Percentiles rank a stretch among this genome's conserved stretches.
These are phyloP conservation scores for Hypoxylon lienhwacheense DNA, from an alignment of 495 filamentous ascomycete genomes.

Conservation along the genomic window DNA sequence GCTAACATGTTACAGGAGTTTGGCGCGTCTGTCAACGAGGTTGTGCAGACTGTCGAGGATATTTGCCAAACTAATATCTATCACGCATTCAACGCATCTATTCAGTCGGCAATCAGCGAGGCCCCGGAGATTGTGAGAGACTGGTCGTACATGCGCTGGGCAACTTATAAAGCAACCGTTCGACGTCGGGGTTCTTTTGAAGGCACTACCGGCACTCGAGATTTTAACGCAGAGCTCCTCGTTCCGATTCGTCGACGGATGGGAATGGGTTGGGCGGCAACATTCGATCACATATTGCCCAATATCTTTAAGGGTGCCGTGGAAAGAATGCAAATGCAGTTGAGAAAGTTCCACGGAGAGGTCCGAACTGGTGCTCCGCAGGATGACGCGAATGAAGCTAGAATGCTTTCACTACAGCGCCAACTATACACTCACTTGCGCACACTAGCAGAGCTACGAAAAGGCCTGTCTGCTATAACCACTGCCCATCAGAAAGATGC, in stretches of 20 bases:
- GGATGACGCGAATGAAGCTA: slow-evolving; percentile 23
- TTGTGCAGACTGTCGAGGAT: no score
- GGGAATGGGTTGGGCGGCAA: slow-evolving; percentile 58
- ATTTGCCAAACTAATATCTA: no score
- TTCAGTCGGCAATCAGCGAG: slow-evolving; percentile 42
- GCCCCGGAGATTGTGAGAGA: slow-evolving; percentile 46
- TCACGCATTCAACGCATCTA: slow-evolving; percentile 42
- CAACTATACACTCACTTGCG: slow-evolving; percentile 52
- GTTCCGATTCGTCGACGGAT: slow-evolving; percentile 58
- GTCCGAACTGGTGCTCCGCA: slow-evolving; percentile 34
- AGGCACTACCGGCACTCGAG: slow-evolving; percentile 42
- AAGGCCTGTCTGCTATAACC: slow-evolving; percentile 39
- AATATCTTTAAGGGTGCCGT: slow-evolving; percentile 26
- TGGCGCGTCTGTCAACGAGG: no score
- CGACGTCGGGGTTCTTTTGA: slow-evolving; percentile 46
- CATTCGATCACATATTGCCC: slow-evolving; percentile 48
- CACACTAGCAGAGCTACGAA: slow-evolving; percentile 42
- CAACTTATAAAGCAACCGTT: slow-evolving; percentile 66
- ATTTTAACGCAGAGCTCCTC: slow-evolving; percentile 55
- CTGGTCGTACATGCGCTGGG: slow-evolving; percentile 60
- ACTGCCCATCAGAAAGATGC: slow-evolving; percentile 55
- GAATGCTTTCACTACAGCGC: slow-evolving; percentile 33
- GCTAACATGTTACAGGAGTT: no score
- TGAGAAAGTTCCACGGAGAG: slow-evolving; percentile 45
- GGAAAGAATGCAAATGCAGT: background rate